These are phyloP conservation scores for Calocybe gangraenosa DNA, from an alignment of 768 basidiomycete genomes.

Conservation along the genomic window DNA sequence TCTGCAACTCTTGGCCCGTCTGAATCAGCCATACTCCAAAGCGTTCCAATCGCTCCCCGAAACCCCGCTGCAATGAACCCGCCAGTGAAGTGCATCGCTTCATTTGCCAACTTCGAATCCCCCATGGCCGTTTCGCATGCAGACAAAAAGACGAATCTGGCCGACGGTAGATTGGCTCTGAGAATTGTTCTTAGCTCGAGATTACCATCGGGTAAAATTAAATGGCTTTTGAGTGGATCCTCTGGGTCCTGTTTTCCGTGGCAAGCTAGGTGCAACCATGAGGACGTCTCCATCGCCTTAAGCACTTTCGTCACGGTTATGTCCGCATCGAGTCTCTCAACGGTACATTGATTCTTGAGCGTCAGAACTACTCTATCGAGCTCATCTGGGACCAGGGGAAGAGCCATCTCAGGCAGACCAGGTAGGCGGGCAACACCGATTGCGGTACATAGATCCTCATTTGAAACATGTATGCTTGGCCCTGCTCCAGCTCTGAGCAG, in stretches of 20 bases:
- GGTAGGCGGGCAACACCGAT: no score
- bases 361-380: no score
- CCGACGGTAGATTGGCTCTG: constrained; percentile 12
- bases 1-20: constrained; percentile 14
- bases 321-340: background rate
- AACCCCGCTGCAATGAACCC: constrained; percentile 24
- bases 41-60: constrained; percentile 19
- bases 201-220: constrained; percentile 14
- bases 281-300: constrained; percentile 6
- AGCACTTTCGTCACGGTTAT: constrained; percentile 10
- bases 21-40: constrained; percentile 18
- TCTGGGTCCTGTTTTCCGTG: constrained; percentile 19
- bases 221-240: constrained; percentile 17
- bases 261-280: constrained; percentile 21
- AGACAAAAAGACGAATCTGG: constrained; percentile 32
- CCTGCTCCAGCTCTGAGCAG: constrained; percentile 8
- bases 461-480: no score
- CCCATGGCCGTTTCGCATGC: constrained; percentile 23
- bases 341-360: no score
- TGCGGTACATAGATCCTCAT: no score
- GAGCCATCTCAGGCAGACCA: no score
- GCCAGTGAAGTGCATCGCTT: constrained; percentile 28
- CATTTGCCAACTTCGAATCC: constrained; percentile 18
- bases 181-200: constrained; percentile 22
- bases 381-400: no score